A percentile compares a stretch with the other conserved stretches of the same genome.
phyloP scores from a whole-genome alignment of 176 grass and related monocot genomes.

The Carex littledalei region DNA sequence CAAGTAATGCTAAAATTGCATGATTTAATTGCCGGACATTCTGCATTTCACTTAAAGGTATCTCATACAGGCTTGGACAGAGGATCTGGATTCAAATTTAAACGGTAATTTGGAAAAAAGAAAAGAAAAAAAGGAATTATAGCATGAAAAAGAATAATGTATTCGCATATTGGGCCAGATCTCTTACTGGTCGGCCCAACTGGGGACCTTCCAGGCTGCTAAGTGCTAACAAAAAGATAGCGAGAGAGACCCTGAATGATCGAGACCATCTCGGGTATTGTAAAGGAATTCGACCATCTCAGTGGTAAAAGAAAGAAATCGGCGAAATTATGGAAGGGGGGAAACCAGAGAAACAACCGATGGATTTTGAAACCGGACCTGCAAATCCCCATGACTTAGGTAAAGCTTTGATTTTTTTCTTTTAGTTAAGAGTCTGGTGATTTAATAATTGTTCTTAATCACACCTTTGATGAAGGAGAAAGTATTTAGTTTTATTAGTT shows the following conservation, averaged over 20 bases:
- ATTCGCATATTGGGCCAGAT: neutral
- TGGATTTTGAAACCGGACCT: slow-evolving; percentile 5
- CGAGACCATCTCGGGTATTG: too few species aligned
- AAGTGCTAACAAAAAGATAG: neutral
- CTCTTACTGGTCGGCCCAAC: neutral
- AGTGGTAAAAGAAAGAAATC: neutral
- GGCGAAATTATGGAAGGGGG: slow-evolving; percentile 9
- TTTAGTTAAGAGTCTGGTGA: neutral
- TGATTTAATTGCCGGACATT: too few species aligned
- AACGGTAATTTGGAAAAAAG: neutral
- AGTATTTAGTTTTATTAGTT: neutral
- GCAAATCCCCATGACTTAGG: slow-evolving; percentile 10
- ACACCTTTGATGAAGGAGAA: neutral
- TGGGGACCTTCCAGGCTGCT: neutral
- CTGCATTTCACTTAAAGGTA: too few species aligned
- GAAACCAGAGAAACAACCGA: neutral
- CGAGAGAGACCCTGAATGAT: neutral
- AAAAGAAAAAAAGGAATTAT: neutral
- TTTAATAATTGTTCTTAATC: neutral
- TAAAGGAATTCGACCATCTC: too few species aligned
- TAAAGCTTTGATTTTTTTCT: neutral
- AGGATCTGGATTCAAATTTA: too few species aligned
- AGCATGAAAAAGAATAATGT: neutral
- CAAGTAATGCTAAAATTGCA: too few species aligned
- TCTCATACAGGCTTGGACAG: too few species aligned